Conservation (phyloP, 2,329 filamentous ascomycete genomes). For the Hortaea sp. region DNA sequence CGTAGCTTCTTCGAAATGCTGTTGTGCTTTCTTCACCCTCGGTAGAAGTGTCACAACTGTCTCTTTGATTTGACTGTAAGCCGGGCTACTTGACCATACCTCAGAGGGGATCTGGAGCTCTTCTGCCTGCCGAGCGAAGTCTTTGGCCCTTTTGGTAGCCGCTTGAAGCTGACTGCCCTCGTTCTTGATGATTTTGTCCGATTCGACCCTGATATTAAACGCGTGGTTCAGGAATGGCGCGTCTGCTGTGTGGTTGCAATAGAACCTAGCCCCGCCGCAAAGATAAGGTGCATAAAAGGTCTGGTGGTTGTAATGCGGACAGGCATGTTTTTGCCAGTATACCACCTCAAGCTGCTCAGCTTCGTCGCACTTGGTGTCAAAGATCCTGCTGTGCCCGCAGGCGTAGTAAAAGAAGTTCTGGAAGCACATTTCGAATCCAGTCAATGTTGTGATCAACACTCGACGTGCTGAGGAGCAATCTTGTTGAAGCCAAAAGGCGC, state of each 20-base stretch:
- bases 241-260: conserved; percentile 7
- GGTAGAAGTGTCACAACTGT: not conserved
- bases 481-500: not conserved
- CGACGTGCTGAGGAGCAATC: not conserved
- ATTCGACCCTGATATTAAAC: not conserved
- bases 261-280: conserved; percentile 8
- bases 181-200: no score
- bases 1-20: not conserved
- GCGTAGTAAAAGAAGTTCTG: conserved; percentile 11
- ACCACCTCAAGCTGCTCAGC: not conserved
- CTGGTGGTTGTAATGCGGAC: conserved; percentile 5
- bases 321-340: not conserved
- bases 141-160: no score
- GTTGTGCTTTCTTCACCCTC: not conserved
- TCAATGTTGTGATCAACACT: not conserved
- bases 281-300: not conserved
- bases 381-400: conserved; percentile 15
- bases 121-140: not conserved
- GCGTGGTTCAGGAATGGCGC: conserved; percentile 6
- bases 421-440: conserved; percentile 16
- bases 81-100: not conserved
- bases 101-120: not conserved
- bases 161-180: no score
- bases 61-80: not conserved
- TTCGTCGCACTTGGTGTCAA: conserved; percentile 5